phyloP scores from a whole-genome alignment of 192 early-diverging fungal genomes.

The Coemansia umbellata region DNA sequence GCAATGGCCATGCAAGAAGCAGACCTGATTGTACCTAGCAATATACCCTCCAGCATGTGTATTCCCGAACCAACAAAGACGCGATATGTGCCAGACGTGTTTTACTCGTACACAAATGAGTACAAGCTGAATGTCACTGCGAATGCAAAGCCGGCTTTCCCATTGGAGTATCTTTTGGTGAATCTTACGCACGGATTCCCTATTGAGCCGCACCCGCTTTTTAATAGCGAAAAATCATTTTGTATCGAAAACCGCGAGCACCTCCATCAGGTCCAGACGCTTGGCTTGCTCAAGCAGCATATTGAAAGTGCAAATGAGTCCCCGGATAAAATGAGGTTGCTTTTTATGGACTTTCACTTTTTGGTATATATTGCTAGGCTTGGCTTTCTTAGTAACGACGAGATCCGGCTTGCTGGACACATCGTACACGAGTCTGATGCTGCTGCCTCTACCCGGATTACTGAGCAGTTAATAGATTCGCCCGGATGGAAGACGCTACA shows the following conservation, averaged over 20 bases:
- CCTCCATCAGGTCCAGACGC: conserved; percentile 55
- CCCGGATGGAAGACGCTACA: conserved; percentile 42
- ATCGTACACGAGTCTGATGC: conserved; percentile 16
- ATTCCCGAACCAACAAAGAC: conserved; percentile 69
- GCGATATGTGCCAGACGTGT: conserved; percentile 93
- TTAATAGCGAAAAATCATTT: conserved; percentile 59
- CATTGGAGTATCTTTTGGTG: conserved; percentile 93
- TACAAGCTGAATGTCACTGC: conserved; percentile 85
- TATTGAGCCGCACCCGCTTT: conserved; percentile 68
- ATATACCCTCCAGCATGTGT: conserved; percentile 80
- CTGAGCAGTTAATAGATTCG: conserved; percentile 13
- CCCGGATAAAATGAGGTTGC: conserved; percentile 38
- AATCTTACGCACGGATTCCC: conserved; percentile 94
- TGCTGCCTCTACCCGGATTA: conserved; percentile 2
- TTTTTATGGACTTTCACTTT: conserved; percentile 84
- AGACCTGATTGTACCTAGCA: conserved; percentile 87
- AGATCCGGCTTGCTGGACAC: conserved; percentile 32
- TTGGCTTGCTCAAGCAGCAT: conserved; percentile 56
- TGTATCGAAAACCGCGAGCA: conserved; percentile 77
- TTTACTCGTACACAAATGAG: conserved; percentile 95
- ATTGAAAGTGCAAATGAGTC: conserved; percentile 30
- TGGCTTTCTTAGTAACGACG: conserved; percentile 61
- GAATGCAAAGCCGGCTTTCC: conserved; percentile 92
- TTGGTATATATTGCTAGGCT: conserved; percentile 66
- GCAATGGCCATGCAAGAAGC: conserved; percentile 86